Percentiles rank a stretch among this genome's conserved stretches.
Evolutionary conservation across 441 rosid species (phyloP).

Genomic region (Breynia disticha): DNA sequence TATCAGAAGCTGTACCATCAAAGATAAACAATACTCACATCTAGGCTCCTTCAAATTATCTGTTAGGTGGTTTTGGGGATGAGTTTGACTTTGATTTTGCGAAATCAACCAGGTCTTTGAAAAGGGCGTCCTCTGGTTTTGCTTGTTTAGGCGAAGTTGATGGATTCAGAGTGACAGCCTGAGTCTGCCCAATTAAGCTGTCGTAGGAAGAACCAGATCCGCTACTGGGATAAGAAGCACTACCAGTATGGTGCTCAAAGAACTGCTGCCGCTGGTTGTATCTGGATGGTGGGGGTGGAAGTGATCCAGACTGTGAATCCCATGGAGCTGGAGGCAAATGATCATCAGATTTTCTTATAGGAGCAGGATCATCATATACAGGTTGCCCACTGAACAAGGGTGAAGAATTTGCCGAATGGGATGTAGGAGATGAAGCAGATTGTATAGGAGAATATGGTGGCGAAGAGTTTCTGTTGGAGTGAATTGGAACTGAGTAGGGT

Average conservation of each 20-base stretch:
- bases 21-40: constrained; percentile 9
- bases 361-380: constrained; percentile 43
- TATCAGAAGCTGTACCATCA: constrained; percentile 25
- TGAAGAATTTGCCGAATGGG: constrained; percentile 24
- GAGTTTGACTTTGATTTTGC: constrained; percentile 82
- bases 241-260: constrained; percentile 32
- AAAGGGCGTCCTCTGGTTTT: constrained; percentile 87
- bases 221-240: constrained; percentile 39
- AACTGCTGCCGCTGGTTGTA: constrained; percentile 71
- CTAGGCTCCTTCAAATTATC: constrained; percentile 37
- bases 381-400: constrained; percentile 38
- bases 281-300: constrained; percentile 71
- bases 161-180: constrained; percentile 52
- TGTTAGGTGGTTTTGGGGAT: constrained; percentile 47
- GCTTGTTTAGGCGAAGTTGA: constrained; percentile 45
- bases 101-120: constrained; percentile 91
- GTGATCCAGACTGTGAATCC: constrained; percentile 39
- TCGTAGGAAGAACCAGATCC: constrained; percentile 58
- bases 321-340: constrained; percentile 69
- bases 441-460: constrained; percentile 31
- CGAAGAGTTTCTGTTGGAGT: constrained; percentile 25
- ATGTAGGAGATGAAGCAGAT: constrained; percentile 28
- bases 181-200: constrained; percentile 57
- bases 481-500: constrained; percentile 24
- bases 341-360: constrained; percentile 37